phyloP scores from a whole-genome alignment of 495 filamentous ascomycete genomes.

The Rusavskia elegans region DNA sequence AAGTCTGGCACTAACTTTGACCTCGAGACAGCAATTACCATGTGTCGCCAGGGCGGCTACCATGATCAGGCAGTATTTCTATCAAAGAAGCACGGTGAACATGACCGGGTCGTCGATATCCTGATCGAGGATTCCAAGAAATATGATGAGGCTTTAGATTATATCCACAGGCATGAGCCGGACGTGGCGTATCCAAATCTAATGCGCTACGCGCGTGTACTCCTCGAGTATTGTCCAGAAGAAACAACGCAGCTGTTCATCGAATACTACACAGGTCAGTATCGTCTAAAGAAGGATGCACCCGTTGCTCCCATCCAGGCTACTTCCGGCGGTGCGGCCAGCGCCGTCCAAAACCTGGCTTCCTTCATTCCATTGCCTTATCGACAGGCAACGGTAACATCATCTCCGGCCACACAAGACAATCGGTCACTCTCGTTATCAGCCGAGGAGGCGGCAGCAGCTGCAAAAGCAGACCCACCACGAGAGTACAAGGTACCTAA shows the following conservation, averaged over 20 bases:
- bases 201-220: conserved; percentile 87
- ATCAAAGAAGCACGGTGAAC: conserved; percentile 84
- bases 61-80: conserved; percentile 92
- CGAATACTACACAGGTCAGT: conserved; percentile 81
- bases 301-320: conserved; percentile 30
- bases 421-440: conserved; percentile 10
- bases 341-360: conserved; percentile 66
- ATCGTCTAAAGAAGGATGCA: conserved; percentile 52
- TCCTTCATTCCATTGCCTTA: conserved; percentile 75
- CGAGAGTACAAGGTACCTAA: conserved; percentile 40
- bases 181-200: conserved; percentile 69
- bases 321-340: conserved; percentile 43
- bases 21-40: conserved; percentile 87
- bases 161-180: conserved; percentile 79
- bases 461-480: conserved; percentile 16
- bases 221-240: conserved; percentile 68
- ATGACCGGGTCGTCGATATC: conserved; percentile 87
- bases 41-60: conserved; percentile 98
- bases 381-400: conserved; percentile 43
- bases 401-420: conserved; percentile 24
- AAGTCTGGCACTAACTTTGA: conserved; percentile 95
- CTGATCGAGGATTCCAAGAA: conserved; percentile 87
- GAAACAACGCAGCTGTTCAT: conserved; percentile 76
- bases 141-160: conserved; percentile 74
- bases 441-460: conserved; percentile 15